Evolutionary conservation across 768 basidiomycete genomes (phyloP).

Genomic region (Cubamyces lactineus): DNA sequence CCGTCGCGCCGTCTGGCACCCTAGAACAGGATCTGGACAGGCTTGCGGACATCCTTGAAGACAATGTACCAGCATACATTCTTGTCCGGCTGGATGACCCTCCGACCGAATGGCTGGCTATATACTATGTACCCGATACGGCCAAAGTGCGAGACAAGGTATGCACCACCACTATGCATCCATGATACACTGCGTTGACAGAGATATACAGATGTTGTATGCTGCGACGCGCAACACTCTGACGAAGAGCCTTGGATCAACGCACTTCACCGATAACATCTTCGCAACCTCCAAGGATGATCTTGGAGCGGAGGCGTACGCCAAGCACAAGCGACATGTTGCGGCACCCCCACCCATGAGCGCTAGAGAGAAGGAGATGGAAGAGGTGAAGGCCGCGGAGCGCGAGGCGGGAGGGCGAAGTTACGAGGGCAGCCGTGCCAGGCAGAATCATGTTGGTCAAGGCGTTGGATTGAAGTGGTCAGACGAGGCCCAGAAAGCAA

Average conservation of each 20-base stretch:
- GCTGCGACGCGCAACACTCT: conserved; percentile 76
- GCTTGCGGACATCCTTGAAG: conserved; percentile 61
- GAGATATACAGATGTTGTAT: conserved; percentile 73
- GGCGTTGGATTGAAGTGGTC: conserved; percentile 72
- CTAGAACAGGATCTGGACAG: conserved; percentile 64
- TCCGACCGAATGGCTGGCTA: conserved; percentile 67
- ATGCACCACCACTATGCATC: conserved; percentile 7
- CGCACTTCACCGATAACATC: conserved; percentile 70
- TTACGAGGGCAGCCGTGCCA: conserved; percentile 61
- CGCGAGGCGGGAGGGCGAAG: conserved; percentile 50
- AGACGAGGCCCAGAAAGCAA: conserved; percentile 62
- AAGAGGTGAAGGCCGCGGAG: conserved; percentile 76
- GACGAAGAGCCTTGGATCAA: conserved; percentile 73
- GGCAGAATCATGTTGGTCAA: conserved; percentile 59
- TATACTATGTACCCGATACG: conserved; percentile 82
- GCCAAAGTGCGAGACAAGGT: conserved; percentile 86
- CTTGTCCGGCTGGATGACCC: conserved; percentile 66
- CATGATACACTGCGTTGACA: too few species aligned
- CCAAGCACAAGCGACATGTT: conserved; percentile 69
- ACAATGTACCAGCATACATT: conserved; percentile 73
- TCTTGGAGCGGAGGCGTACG: conserved; percentile 69
- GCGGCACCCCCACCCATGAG: conserved; percentile 83
- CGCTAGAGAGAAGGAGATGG: conserved; percentile 80
- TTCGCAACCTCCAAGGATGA: conserved; percentile 78
- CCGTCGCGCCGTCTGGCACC: conserved; percentile 50